Base-by-base conservation (phyloP, 2,329 filamentous ascomycete genomes). In the Mycosphaerella sp. region DNA sequence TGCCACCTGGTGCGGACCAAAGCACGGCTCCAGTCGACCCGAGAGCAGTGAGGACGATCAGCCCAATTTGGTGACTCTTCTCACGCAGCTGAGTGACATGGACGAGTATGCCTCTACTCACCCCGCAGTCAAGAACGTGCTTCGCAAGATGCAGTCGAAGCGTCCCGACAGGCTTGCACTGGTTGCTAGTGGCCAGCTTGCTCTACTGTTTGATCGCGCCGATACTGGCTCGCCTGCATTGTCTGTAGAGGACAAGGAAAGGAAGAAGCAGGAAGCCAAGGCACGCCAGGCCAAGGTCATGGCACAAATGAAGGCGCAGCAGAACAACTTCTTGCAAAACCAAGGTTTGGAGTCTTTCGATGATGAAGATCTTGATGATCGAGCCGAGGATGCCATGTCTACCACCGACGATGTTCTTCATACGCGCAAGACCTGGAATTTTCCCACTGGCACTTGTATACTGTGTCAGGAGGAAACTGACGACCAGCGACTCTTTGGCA, bases 231-330 rank as follows among this genome's bases (percentile, higher is more conserved):
- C 89, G 1, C 89, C 91, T n/a, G 87, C 57, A 75, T 77, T 76
- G 53, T 76, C 79, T 3, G 65, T 72, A 5, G 82, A 78, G 38
- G 85, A 87, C 55, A 86, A 86, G 61, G 87, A 92, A 66, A 80
- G 83, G 57, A 95, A 92, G 76, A 98, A 96, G 77, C 87, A 87
- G 71, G 88, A 92, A 49, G 93, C 93, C 0, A 74, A 91, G 40
- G 92, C 90, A 63, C 83, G 93, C 21, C 91, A 97, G 71, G 91
- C 91, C 1, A 87, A 84, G 66, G 89, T 98, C 32, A 96, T 98
- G 91, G 93, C 91, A 1, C 90, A 96, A 67, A 96, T 98, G 72
- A 93, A 97, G 69, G 87, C 95, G 67, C 92, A 98, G 67, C 95
- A 97, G 69, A 92, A 95, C 72, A 93, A 83, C 64, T 98, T 98